Conservation (phyloP, 2,329 filamentous ascomycete species). For the Cladosporium colombiae region DNA sequence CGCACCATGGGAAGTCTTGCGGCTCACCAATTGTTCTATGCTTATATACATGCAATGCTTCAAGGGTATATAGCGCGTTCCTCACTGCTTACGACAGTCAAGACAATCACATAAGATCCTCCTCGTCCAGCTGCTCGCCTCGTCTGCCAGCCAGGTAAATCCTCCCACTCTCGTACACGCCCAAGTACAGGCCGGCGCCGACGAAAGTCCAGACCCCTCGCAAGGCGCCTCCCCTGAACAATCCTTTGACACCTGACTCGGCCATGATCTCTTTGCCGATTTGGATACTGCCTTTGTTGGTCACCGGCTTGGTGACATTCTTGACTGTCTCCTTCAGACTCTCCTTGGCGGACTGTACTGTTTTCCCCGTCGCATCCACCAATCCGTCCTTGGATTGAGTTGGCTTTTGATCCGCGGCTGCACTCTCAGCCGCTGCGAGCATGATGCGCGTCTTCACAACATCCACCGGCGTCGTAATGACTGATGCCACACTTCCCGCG, state of each 20-base stretch:
- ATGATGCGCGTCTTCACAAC: conserved; percentile 90
- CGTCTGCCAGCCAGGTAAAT: conserved; percentile 49
- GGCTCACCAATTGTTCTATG: not conserved
- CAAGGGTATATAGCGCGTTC: not conserved
- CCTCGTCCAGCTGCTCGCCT: conserved; percentile 43
- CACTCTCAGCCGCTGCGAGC: conserved; percentile 60
- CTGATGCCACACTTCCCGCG: conserved; percentile 73
- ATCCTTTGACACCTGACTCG: conserved; percentile 68
- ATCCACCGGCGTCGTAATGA: conserved; percentile 85
- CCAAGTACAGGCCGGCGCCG: conserved; percentile 74
- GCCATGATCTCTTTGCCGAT: conserved; percentile 66
- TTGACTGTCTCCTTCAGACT: conserved; percentile 35
- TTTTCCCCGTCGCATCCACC: conserved; percentile 45
- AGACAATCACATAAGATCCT: conserved; percentile 27
- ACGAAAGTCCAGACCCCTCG: conserved; percentile 70
- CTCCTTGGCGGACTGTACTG: conserved; percentile 34
- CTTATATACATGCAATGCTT: not conserved
- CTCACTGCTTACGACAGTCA: not conserved
- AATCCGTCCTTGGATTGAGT: conserved; percentile 25
- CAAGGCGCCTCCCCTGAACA: conserved; percentile 75
- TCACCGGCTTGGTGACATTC: conserved; percentile 36
- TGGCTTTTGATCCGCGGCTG: conserved; percentile 29
- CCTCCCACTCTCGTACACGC: conserved; percentile 80
- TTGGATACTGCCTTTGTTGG: conserved; percentile 49
- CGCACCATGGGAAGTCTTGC: not conserved